Base-by-base conservation (phyloP, 1,139 yeast genomes). In the Arxiozyma telluris region DNA sequence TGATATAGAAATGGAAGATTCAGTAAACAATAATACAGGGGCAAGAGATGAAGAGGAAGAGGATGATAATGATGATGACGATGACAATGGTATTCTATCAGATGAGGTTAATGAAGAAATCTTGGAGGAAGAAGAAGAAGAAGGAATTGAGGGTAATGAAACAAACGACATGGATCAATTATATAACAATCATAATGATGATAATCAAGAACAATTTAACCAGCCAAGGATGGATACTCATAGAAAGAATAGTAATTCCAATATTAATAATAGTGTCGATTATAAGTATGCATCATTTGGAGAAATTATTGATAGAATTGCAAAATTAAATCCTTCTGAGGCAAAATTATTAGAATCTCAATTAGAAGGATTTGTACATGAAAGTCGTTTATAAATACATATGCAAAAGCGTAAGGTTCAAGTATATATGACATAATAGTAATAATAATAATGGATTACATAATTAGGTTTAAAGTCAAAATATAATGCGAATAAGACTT, bases 361-460 rank as follows among this genome's bases (percentile, higher is more conserved):
- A 3, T 66, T 83, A 41, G 71, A 76, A 5, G 82, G 81, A 0
- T 55, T 66, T 43, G 27, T 68, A 74, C 56, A 72, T 77, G 58
- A 81, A 73, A 62, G 83, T 75, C 63, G 82, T 75, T 51, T 63
- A 44, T 59, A 47, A 54, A 11, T 39, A 21, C 30, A 34, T 34
- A 34, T 2, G 6, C 8, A n/a, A 45, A 15, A 27, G 9, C 3
- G 12, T 17, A 21, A 43, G 8, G 22, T n/a, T 25, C 6, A 25
- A 8, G 22, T n/a, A 18, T n/a, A n/a, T 44, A 18, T 25, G 25
- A 7, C 17, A 44, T 44, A 25, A 27, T 18, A 44, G 47, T 25
- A 17, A 7, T 43, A 21, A 17, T 20, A 43, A 43, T 11, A 18
- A 43, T 30, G 15, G 3, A 34, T 34, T 15, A 34, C 9, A 15